Conservation (phyloP, 2,329 filamentous ascomycete genomes). For the Fusarium temperatum region DNA sequence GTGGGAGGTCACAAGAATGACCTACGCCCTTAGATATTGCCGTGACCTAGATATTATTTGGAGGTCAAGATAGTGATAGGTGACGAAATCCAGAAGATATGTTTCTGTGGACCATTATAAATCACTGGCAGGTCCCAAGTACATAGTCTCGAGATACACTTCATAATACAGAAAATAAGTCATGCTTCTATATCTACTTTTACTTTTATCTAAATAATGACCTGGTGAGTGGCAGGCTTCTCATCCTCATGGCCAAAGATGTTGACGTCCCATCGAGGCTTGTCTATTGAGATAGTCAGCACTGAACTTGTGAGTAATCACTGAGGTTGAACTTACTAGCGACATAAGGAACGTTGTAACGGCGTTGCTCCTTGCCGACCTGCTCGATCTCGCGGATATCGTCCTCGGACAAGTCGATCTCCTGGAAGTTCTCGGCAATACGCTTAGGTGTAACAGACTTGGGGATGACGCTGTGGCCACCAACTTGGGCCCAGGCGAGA, state of each 20-base stretch:
- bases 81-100: neutral
- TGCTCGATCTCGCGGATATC: neutral
- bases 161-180: neutral
- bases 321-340: neutral
- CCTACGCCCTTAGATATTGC: conserved; percentile 17
- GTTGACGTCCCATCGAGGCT: neutral
- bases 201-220: neutral
- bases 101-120: neutral
- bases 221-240: neutral
- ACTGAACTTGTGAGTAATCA: accelerated
- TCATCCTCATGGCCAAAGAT: neutral
- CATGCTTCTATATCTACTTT: neutral
- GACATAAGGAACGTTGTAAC: neutral
- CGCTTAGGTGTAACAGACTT: neutral
- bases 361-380: neutral
- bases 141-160: neutral
- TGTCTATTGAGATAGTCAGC: neutral
- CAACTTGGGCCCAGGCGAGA: neutral
- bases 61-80: neutral
- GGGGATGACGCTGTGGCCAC: neutral
- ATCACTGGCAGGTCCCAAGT: accelerated
- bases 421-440: neutral
- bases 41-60: conserved; percentile 34
- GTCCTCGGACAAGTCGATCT: neutral
- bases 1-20: conserved; percentile 29